Evolutionary conservation across 768 basidiomycete species (phyloP), one percentile per base, ranked within the genome.

Genomic region (Leucocoprinus birnbaumii): DNA sequence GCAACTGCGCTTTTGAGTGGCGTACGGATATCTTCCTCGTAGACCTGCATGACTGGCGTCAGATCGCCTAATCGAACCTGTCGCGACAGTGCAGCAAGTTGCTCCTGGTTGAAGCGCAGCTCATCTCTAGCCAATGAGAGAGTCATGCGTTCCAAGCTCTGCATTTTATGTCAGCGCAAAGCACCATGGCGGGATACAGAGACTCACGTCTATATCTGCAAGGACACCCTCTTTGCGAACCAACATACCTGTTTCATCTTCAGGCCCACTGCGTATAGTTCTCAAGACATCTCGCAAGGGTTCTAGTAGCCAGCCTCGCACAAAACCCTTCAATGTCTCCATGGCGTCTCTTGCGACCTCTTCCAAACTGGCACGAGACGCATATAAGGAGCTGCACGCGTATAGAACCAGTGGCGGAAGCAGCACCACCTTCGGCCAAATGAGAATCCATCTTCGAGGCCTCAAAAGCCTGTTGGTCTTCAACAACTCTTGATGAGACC

Each of bases 61-160:
- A 98, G 74, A 67, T 98, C 93, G 0, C 96, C 96, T 24, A 80
- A 67, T 40, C 80, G 78, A 46, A 98, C 82, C 60, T 86, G 82
- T 14, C 68, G 65, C 1, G 87, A 82, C 14, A 98, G 73, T 7
- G 69, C 74, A 2, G 74, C 77, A n/a, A 97, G 76, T 62, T 93
- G 86, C 3, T 73, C 70, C 3, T 80, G 70, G 1, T 74, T 73
- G 56, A 91, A 87, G 22, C 80, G 71, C 41, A 95, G 75, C 63
- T 89, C 85, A 61, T 98, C 96, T 55, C 79, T 77, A 1, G 91
- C 94, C 2, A 98, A 78, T 16, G 91, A 80, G 3, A 94, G 72
- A 2, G 91, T 83, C 96, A 98, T 98, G 24, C 96, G 81, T 68
- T 98, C 91, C 22, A 98, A 78, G 19, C 90, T 94, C 93, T 96